Conservation (phyloP, 1,284 basidiomycete species). For the Stygiomarasmius scandens region DNA sequence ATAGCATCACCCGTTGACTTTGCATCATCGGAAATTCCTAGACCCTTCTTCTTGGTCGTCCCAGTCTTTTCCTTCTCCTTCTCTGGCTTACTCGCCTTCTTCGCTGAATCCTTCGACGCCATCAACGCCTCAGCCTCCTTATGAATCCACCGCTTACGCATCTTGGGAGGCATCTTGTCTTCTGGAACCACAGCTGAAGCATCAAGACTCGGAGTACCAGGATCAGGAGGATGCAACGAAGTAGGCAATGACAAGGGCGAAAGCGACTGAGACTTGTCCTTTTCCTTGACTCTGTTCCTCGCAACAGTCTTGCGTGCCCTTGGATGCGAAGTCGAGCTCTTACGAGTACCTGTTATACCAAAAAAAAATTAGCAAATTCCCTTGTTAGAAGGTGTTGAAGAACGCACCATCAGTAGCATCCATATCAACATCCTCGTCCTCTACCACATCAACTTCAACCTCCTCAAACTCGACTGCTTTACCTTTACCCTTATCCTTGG, state of each 20-base stretch:
- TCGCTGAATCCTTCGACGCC: background rate
- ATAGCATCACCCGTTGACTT: background rate
- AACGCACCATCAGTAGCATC: background rate
- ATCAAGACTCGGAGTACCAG: background rate
- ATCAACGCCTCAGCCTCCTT: background rate
- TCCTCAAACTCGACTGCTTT: background rate
- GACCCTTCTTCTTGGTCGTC: too few relatives aligned
- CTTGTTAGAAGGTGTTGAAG: background rate
- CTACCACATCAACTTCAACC: background rate
- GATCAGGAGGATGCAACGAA: background rate
- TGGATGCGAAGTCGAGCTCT: background rate
- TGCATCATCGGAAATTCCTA: background rate
- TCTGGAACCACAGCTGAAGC: background rate
- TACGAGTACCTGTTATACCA: background rate
- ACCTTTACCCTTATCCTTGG: conserved; percentile 1
- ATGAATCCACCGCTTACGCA: conserved; percentile 7
- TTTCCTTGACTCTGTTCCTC: background rate
- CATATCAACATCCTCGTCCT: conserved; percentile 2
- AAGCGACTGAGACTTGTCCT: background rate
- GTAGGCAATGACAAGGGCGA: background rate
- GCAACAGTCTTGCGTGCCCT: background rate
- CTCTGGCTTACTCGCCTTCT: background rate
- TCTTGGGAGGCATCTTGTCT: conserved; percentile 11
- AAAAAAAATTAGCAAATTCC: background rate
- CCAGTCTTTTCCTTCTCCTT: background rate